A percentile compares a stretch with the other conserved stretches of the same genome.
phyloP scores from a whole-genome alignment of 2,329 filamentous ascomycete species.

The Malbranchea zuffiana region DNA sequence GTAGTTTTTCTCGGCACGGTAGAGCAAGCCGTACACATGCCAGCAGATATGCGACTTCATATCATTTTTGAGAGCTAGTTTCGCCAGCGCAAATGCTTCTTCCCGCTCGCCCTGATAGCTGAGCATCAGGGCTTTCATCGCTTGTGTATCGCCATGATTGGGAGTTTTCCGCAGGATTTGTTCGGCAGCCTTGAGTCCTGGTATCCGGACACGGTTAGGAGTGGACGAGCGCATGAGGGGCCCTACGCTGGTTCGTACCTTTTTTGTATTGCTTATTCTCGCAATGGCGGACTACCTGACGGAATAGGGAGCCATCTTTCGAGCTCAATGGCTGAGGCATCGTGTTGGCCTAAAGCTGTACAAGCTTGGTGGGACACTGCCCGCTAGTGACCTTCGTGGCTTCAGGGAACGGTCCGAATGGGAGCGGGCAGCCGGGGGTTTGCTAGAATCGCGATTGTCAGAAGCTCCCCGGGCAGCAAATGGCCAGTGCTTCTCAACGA shows the following conservation, averaged over 20 bases:
- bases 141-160: constrained; percentile 94
- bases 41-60: constrained; percentile 99
- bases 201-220: constrained; percentile 8
- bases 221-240: no score
- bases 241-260: constrained; percentile 41
- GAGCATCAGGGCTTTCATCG: constrained; percentile 97
- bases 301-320: constrained; percentile 91
- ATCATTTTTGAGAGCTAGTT: constrained; percentile 82
- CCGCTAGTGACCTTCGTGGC: no score
- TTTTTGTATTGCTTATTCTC: constrained; percentile 98
- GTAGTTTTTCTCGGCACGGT: constrained; percentile 90
- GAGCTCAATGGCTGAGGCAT: constrained; percentile 45
- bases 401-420: no score
- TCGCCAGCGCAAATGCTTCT: constrained; percentile 87
- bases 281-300: constrained; percentile 88
- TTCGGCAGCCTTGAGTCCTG: constrained; percentile 86
- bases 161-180: constrained; percentile 91
- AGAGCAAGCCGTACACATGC: constrained; percentile 95
- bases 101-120: constrained; percentile 86
- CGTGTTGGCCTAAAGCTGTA: constrained; percentile 17
- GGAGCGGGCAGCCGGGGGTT: no score
- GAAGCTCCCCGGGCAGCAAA: no score
- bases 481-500: no score
- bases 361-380: no score
- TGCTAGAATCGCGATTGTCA: no score